phyloP scores from a whole-genome alignment of 2,329 filamentous ascomycete species.

The Orbilia ellipsospora region DNA sequence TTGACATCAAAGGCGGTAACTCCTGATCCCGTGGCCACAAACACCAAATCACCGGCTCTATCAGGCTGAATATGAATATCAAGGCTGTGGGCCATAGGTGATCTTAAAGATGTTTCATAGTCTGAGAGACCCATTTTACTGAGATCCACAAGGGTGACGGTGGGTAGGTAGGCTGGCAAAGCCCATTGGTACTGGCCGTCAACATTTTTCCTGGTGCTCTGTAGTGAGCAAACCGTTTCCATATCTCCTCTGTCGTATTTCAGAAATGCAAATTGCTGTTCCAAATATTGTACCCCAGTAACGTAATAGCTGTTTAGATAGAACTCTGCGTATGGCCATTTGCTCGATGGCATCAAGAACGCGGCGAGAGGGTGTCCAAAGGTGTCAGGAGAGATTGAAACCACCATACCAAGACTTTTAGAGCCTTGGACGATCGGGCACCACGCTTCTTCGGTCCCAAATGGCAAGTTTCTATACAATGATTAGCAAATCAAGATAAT shows the following conservation, averaged over 20 bases:
- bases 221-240: slow-evolving; percentile 37
- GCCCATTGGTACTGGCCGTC: slow-evolving; percentile 12
- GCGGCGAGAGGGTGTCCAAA: slow-evolving; percentile 35
- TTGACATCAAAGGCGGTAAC: slow-evolving; percentile 45
- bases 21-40: slow-evolving; percentile 23
- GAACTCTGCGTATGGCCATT: slow-evolving; percentile 27
- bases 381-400: slow-evolving; percentile 13
- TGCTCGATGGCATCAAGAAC: slow-evolving; percentile 17
- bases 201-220: not conserved
- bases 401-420: slow-evolving; percentile 30
- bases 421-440: slow-evolving; percentile 5
- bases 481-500: not conserved
- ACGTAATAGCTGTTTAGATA: slow-evolving; percentile 32
- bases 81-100: not conserved
- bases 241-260: slow-evolving; percentile 28
- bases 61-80: slow-evolving; percentile 37
- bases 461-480: slow-evolving; percentile 3
- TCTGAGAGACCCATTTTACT: slow-evolving; percentile 16
- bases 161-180: slow-evolving; percentile 28
- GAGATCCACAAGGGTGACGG: slow-evolving; percentile 11
- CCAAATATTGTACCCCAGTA: slow-evolving; percentile 2
- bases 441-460: slow-evolving; percentile 13
- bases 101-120: not conserved
- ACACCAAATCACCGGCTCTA: slow-evolving; percentile 35
- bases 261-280: slow-evolving; percentile 24